Evolutionary conservation across 2,329 filamentous ascomycete species (phyloP).

Genomic region (Chrysosporium keratinophilum): DNA sequence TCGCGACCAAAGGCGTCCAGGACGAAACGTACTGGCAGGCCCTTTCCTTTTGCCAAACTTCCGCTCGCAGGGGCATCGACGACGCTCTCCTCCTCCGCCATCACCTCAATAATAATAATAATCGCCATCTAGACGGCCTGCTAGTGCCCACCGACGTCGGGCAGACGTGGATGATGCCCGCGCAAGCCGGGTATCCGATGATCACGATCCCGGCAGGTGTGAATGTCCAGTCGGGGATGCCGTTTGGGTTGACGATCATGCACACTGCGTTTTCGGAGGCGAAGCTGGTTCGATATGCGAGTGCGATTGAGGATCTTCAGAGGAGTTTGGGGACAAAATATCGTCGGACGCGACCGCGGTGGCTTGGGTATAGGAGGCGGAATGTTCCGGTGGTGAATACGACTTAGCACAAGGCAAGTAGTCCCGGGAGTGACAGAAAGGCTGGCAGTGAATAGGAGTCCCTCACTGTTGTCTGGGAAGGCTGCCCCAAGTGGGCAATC

Average conservation of each 20-base stretch:
- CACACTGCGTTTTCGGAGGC: slow-evolving; percentile 53
- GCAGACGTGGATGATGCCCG: slow-evolving; percentile 59
- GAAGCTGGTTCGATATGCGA: slow-evolving; percentile 50
- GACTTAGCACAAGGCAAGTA: background rate
- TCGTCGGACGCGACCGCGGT: slow-evolving; percentile 43
- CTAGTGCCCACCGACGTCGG: slow-evolving; percentile 59
- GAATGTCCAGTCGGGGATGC: slow-evolving; percentile 44
- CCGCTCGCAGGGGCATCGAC: slow-evolving; percentile 57
- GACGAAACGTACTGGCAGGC: slow-evolving; percentile 60
- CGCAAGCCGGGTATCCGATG: slow-evolving; percentile 65
- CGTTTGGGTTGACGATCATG: slow-evolving; percentile 51
- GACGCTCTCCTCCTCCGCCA: slow-evolving; percentile 49
- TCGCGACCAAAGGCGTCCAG: slow-evolving; percentile 49
- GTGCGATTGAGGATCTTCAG: slow-evolving; percentile 53
- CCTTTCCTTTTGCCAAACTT: slow-evolving; percentile 49
- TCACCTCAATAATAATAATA: slow-evolving; percentile 15
- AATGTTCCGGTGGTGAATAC: slow-evolving; percentile 27
- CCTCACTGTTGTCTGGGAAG: too few relatives aligned
- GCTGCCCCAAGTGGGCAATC: too few relatives aligned
- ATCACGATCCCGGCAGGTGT: slow-evolving; percentile 58
- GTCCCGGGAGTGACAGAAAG: too few relatives aligned
- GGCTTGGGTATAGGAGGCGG: slow-evolving; percentile 42
- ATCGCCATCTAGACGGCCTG: slow-evolving; percentile 46
- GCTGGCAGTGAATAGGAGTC: too few relatives aligned
- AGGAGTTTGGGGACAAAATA: slow-evolving; percentile 34